Evolutionary conservation across 495 filamentous ascomycete species (phyloP).

Genomic region (Aspergillus nidulans): DNA sequence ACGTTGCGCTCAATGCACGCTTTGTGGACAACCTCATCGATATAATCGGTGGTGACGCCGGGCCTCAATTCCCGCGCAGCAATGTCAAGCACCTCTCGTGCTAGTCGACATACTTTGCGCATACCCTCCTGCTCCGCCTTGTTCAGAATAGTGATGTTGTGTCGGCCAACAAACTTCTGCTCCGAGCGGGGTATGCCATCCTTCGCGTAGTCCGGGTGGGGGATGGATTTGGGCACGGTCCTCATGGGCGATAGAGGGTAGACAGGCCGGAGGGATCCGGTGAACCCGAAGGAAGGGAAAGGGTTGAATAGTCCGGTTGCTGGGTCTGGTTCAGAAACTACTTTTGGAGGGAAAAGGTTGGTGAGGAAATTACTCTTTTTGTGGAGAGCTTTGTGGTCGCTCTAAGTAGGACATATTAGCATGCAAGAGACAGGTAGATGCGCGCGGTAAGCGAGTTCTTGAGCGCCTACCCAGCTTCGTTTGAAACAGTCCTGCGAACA

Average conservation of each 20-base stretch:
- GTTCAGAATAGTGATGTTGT: slow-evolving; percentile 79
- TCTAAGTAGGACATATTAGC: slow-evolving; percentile 40
- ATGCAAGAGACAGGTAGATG: not conserved
- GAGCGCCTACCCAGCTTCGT: slow-evolving; percentile 80
- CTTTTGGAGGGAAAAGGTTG: slow-evolving; percentile 56
- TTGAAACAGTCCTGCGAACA: slow-evolving; percentile 99
- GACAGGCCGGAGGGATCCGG: slow-evolving; percentile 75
- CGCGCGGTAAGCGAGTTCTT: slow-evolving; percentile 19
- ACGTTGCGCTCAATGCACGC: slow-evolving; percentile 92
- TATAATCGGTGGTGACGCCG: slow-evolving; percentile 92
- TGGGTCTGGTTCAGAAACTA: slow-evolving; percentile 85
- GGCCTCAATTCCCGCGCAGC: slow-evolving; percentile 75
- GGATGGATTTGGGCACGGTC: slow-evolving; percentile 73
- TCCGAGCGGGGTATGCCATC: slow-evolving; percentile 82
- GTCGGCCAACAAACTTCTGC: slow-evolving; percentile 60
- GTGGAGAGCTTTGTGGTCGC: slow-evolving; percentile 80
- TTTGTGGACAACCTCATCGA: slow-evolving; percentile 94
- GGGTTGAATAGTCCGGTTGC: slow-evolving; percentile 84
- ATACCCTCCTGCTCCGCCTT: slow-evolving; percentile 78
- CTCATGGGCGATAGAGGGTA: slow-evolving; percentile 81
- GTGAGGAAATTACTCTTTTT: slow-evolving; percentile 69
- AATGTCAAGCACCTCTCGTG: slow-evolving; percentile 89
- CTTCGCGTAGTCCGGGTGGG: slow-evolving; percentile 76
- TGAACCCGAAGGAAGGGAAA: slow-evolving; percentile 79
- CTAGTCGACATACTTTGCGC: slow-evolving; percentile 87